Evolutionary conservation across 2,329 filamentous ascomycete species (phyloP).

Genomic region (Microsporum ferrugineum): DNA sequence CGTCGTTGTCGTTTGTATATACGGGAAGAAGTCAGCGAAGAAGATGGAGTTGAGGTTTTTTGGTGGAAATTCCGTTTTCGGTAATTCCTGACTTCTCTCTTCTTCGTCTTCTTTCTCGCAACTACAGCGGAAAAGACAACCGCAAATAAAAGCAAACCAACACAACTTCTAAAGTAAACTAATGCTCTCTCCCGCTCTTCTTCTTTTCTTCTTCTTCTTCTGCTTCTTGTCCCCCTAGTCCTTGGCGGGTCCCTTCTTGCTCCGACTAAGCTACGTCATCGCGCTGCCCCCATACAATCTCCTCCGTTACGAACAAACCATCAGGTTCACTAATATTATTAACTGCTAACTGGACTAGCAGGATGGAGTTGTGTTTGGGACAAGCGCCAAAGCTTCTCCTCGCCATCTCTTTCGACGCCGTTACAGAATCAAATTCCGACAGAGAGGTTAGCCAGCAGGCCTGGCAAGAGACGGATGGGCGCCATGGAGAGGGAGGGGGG

Average conservation of each 20-base stretch:
- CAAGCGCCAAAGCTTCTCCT: conserved; percentile 2
- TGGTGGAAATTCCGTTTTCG: neutral
- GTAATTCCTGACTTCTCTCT: neutral
- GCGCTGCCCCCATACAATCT: neutral
- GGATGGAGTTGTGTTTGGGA: neutral
- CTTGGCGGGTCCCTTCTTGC: neutral
- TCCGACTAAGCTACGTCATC: neutral
- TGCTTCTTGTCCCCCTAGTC: neutral
- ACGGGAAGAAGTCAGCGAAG: neutral
- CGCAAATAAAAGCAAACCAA: neutral
- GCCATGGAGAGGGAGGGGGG: neutral
- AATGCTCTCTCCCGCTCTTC: neutral
- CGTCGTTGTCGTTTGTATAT: neutral
- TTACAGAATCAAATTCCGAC: neutral
- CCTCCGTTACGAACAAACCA: neutral
- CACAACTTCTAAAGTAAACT: neutral
- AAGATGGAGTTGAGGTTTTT: neutral
- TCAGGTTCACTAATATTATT: neutral
- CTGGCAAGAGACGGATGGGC: neutral
- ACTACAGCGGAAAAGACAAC: too few species aligned
- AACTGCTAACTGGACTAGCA: neutral
- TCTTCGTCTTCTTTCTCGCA: neutral
- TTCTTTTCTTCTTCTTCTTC: neutral
- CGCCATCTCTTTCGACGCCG: neutral
- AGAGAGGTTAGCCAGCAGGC: neutral